Evolutionary conservation across 163 green algal species (phyloP).

Genomic region (Scenedesmus sp.): DNA sequence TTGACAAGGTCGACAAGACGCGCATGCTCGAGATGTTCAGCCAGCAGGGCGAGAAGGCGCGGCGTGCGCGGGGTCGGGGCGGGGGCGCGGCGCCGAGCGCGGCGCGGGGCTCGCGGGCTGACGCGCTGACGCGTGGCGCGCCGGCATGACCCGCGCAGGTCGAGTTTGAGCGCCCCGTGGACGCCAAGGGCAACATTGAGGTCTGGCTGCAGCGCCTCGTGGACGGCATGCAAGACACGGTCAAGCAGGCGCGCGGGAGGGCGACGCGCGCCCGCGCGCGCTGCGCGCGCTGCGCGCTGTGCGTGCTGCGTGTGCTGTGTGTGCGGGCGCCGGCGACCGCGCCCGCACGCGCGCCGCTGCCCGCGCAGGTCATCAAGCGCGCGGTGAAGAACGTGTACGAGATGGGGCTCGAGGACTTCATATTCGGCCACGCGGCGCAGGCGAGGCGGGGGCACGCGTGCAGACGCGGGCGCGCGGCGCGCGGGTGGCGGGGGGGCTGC

Average conservation of each 20-base stretch:
- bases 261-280: constrained; percentile 45
- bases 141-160: too few species aligned
- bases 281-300: too few species aligned
- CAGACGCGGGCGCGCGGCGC: neutral
- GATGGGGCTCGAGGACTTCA: constrained; percentile 85
- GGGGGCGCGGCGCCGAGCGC: too few species aligned
- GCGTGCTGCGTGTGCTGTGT: too few species aligned
- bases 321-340: too few species aligned
- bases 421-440: constrained; percentile 89
- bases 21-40: constrained; percentile 91
- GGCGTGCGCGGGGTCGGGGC: too few species aligned
- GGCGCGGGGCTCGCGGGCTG: too few species aligned
- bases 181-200: constrained; percentile 90
- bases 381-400: constrained; percentile 82
- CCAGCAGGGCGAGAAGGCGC: constrained; percentile 83
- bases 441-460: constrained; percentile 1
- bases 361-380: constrained; percentile 80
- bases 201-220: constrained; percentile 94
- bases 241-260: constrained; percentile 64
- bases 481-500: neutral
- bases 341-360: too few species aligned
- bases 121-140: too few species aligned
- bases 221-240: constrained; percentile 90
- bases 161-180: constrained; percentile 77
- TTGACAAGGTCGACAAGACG: constrained; percentile 88